Base-by-base conservation (phyloP, 139 green algal genomes). In the Chlamydomonas asymmetrica region DNA sequence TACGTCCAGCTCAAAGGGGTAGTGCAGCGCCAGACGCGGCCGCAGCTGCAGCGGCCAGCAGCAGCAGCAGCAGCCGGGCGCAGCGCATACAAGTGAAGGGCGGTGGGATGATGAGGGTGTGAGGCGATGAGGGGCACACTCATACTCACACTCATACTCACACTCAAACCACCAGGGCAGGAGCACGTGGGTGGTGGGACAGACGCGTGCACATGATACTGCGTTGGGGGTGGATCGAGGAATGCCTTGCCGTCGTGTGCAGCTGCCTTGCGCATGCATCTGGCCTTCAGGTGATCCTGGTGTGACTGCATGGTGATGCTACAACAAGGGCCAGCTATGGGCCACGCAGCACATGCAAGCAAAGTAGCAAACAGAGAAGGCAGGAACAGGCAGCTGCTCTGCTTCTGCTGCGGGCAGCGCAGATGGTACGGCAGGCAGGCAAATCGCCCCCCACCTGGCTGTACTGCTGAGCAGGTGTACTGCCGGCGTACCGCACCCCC, bases 1-100 rank as follows among this genome's bases (percentile, higher is more conserved):
- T 1, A 61, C 75, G 79, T 99, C 96, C 41, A 98, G 89, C 86
- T 96, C 89, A 71, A 97, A 97, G 38, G 93, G 93, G 69, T 88
- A 97, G 20, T 83, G 52, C 52, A 90, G 66, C 10, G 91, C 91
- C 41, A 90, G 77, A 32, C 62, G 37, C 40, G 40, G 61, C 18
- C 63, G 70, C 27, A 83, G 73, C 69, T 63, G 62, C n/a, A n/a
- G n/a, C n/a, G n/a, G n/a, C n/a, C n/a, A n/a, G n/a, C n/a, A n/a
- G n/a, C n/a, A n/a, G n/a, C n/a, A n/a, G n/a, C n/a, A n/a, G n/a
- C n/a, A 20, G 25, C 45, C 45, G n/a, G 82, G 65, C 35, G 59
- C 45, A 1, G n/a, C 8, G 70, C 59, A 82, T n/a, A n/a, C n/a
- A n/a, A n/a, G n/a, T n/a, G 10, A 73, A 52, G 27, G 61, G 43